A percentile compares a stretch with the other conserved stretches of the same genome.
phyloP scores from a whole-genome alignment of 257 asterid species.

The Nicotiana tabacum region DNA sequence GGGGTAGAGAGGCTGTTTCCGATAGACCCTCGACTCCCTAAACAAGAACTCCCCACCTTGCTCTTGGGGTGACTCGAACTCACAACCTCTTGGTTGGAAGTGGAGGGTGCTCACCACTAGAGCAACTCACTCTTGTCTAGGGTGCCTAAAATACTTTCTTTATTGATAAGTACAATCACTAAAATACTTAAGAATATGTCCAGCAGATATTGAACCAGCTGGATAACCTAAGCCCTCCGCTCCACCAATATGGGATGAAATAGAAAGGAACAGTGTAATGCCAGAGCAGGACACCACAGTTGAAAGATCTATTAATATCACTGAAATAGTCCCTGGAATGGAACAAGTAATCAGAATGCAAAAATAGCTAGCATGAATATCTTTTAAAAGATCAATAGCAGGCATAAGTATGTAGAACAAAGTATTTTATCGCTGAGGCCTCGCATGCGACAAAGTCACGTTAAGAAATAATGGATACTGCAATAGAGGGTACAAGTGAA shows the following conservation, averaged over 20 bases:
- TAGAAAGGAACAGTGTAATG: neutral
- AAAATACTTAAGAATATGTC: neutral
- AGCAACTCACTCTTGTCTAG: no score
- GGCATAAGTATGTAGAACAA: neutral
- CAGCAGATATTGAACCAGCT: neutral
- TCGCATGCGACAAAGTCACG: neutral
- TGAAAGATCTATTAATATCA: neutral
- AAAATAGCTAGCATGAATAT: neutral
- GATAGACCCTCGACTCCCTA: no score
- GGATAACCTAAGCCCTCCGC: neutral
- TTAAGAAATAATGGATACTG: neutral
- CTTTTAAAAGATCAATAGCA: neutral
- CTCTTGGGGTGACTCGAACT: no score
- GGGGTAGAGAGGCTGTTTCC: no score
- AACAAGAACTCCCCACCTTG: no score
- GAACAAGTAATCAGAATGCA: neutral
- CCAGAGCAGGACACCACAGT: neutral
- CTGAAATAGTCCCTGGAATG: neutral
- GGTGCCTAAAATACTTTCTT: neutral
- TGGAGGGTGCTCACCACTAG: no score
- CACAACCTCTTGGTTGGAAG: no score
- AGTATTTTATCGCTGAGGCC: neutral
- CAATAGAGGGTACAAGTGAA: neutral
- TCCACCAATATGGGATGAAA: neutral
- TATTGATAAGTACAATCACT: neutral